Evolutionary conservation across 768 basidiomycete species (phyloP).

Genomic region (Wakefieldia striispora): DNA sequence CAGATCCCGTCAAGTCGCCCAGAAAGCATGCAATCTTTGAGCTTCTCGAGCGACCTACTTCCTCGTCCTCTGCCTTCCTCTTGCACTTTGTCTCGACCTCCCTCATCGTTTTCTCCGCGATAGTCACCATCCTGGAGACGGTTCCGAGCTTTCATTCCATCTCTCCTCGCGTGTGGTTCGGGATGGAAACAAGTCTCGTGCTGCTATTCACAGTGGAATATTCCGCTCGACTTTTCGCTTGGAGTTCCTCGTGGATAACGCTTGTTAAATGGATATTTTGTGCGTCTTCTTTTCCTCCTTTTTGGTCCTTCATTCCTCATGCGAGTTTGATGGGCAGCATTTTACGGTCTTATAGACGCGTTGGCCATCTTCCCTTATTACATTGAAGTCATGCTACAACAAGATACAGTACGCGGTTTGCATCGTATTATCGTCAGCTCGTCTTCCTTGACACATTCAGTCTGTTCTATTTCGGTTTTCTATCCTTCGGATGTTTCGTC

Average conservation of each 20-base stretch:
- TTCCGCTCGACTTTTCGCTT: conserved; percentile 67
- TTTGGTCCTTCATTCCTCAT: not conserved
- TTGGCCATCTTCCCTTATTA: conserved; percentile 88
- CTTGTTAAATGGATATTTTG: conserved; percentile 69
- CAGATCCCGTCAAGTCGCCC: conserved; percentile 28
- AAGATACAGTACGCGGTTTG: conserved; percentile 71
- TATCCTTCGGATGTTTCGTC: conserved; percentile 85
- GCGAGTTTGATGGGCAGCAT: conserved; percentile 41
- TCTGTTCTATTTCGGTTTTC: conserved; percentile 88
- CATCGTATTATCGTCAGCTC: not conserved
- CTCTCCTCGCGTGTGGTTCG: conserved; percentile 76
- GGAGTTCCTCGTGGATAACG: conserved; percentile 63
- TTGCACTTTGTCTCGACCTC: conserved; percentile 69
- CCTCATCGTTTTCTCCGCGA: conserved; percentile 70
- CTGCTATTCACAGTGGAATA: conserved; percentile 88
- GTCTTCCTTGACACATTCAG: conserved; percentile 34
- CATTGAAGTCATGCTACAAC: conserved; percentile 76
- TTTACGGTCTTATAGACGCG: conserved; percentile 84
- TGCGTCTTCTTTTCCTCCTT: conserved; percentile 31
- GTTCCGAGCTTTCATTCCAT: conserved; percentile 73
- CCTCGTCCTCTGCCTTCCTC: conserved; percentile 72
- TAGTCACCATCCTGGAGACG: conserved; percentile 78
- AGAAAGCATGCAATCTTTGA: conserved; percentile 69
- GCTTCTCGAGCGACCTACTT: conserved; percentile 78
- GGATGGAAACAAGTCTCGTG: conserved; percentile 81